Evolutionary conservation across 805 yeast species (phyloP).

Genomic region (Tetrapisispora fleetii): DNA sequence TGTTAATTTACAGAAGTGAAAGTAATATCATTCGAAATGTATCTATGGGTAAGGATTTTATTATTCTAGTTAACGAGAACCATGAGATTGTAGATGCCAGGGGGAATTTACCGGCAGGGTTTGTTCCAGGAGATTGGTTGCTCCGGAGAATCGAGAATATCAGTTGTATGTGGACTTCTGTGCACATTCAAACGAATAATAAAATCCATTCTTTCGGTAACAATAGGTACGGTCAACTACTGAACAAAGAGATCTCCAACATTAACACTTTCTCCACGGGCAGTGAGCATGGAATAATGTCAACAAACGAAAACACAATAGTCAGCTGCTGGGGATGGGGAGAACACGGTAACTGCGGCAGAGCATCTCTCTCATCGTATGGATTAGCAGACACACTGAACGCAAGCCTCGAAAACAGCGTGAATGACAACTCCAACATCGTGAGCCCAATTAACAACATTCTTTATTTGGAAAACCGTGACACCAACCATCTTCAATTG

Average conservation of each 20-base stretch:
- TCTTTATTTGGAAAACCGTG: not conserved
- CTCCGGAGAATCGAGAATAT: conserved; percentile 3
- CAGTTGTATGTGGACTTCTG: conserved; percentile 66
- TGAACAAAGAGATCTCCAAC: conserved; percentile 12
- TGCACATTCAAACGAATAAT: conserved; percentile 37
- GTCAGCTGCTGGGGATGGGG: conserved; percentile 96
- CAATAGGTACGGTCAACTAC: conserved; percentile 63
- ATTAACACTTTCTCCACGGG: conserved; percentile 41
- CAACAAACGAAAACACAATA: conserved; percentile 10
- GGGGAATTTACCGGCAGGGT: conserved; percentile 17
- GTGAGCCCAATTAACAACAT: not conserved
- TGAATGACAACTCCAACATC: not conserved
- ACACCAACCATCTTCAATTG: conserved; percentile 12
- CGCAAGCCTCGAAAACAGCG: not conserved
- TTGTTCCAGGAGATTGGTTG: conserved; percentile 9
- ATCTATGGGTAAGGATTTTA: conserved; percentile 25
- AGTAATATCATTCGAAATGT: conserved; percentile 8
- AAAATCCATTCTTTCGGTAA: conserved; percentile 53
- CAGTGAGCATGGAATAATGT: conserved; percentile 74
- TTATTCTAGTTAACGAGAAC: conserved; percentile 9
- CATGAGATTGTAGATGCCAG: conserved; percentile 8
- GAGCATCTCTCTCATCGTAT: not conserved
- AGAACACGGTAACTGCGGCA: conserved; percentile 93
- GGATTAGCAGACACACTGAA: not conserved
- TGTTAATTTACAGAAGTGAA: conserved; percentile 10